Conservation (phyloP, 768 basidiomycete genomes). For the Lentinula boryana region DNA sequence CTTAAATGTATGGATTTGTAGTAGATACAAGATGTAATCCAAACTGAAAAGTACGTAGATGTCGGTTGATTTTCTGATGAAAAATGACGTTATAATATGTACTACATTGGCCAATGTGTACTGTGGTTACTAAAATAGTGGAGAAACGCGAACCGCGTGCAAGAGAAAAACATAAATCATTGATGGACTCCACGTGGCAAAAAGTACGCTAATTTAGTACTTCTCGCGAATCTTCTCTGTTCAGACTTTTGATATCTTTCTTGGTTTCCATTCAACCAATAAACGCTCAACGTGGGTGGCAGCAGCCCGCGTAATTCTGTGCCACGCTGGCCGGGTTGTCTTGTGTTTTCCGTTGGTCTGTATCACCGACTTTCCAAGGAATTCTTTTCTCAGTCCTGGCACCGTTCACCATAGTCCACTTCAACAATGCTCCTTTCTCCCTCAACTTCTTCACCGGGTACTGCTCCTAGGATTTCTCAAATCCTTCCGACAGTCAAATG, state of each 20-base stretch:
- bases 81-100: no score
- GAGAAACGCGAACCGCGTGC: neutral
- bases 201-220: neutral
- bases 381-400: neutral
- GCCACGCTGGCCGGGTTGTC: neutral
- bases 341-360: neutral
- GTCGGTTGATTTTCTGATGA: no score
- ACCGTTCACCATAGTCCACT: neutral
- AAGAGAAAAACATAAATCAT: neutral
- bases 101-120: no score
- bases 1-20: no score
- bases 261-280: neutral
- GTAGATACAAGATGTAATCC: no score
- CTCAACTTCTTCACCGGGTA: neutral
- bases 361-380: neutral
- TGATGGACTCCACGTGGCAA: neutral
- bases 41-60: no score
- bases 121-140: neutral
- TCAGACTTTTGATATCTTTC: neutral
- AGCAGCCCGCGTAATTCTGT: neutral
- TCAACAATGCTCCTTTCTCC: neutral
- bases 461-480: conserved; percentile 43
- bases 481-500: conserved; percentile 81
- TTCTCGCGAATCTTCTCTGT: neutral
- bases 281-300: neutral